A percentile compares a stretch with the other conserved stretches of the same genome.
Conservation (phyloP, 257 asterid genomes). For the Solanum pimpinellifolium region DNA sequence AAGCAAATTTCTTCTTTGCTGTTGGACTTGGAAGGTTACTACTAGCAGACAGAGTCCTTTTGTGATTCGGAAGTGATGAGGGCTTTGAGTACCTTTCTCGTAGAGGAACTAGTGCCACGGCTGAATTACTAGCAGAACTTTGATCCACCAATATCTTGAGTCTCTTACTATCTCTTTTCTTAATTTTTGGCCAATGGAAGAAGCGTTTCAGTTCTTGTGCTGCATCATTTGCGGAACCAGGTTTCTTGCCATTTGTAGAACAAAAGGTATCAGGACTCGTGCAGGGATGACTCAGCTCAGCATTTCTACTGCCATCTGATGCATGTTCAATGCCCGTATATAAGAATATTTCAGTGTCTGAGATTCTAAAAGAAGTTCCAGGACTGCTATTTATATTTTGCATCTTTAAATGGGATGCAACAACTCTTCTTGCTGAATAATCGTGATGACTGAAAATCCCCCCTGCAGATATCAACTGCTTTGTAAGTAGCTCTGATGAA, state of each 20-base stretch:
- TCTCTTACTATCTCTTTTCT: conserved; percentile 10
- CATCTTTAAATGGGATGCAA: conserved; percentile 61
- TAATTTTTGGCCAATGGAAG: conserved; percentile 64
- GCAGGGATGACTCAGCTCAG: conserved; percentile 7
- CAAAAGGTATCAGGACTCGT: conserved; percentile 15
- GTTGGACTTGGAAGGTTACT: conserved; percentile 56
- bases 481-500: conserved; percentile 51
- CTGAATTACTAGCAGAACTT: conserved; percentile 10
- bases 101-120: conserved; percentile 44
- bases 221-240: conserved; percentile 20
- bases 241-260: conserved; percentile 10
- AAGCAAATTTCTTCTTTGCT: conserved; percentile 65
- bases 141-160: conserved; percentile 14
- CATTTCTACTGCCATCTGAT: conserved; percentile 13
- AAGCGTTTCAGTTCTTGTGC: conserved; percentile 45
- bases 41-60: conserved; percentile 55
- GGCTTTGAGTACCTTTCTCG: conserved; percentile 58
- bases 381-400: conserved; percentile 68
- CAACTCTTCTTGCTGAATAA: conserved; percentile 44
- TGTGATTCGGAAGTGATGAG: conserved; percentile 36
- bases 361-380: conserved; percentile 70
- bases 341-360: conserved; percentile 60
- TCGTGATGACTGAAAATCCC: conserved; percentile 60
- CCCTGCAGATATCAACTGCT: conserved; percentile 65
- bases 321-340: conserved; percentile 56